phyloP scores from a whole-genome alignment of 805 yeast species.

The Suhomyces kilbournensis region DNA sequence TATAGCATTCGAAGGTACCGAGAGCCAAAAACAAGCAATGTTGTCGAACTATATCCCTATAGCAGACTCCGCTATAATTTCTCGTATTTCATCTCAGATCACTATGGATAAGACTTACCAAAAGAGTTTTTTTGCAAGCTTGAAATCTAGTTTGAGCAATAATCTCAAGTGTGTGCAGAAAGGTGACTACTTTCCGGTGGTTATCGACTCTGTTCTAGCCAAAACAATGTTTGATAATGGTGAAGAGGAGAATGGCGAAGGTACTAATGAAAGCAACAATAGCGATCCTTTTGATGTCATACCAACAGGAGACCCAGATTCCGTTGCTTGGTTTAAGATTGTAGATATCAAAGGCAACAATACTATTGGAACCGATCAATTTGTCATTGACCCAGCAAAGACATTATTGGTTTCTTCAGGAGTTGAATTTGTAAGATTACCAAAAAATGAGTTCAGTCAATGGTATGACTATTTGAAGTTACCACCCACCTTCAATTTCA shows the following conservation, averaged over 20 bases:
- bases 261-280: constrained; percentile 9
- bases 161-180: constrained; percentile 54
- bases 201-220: constrained; percentile 68
- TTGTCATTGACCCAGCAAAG: constrained; percentile 59
- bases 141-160: constrained; percentile 60
- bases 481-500: constrained; percentile 39
- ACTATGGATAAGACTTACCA: constrained; percentile 66
- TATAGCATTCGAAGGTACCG: constrained; percentile 5
- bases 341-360: constrained; percentile 45
- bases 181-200: constrained; percentile 75
- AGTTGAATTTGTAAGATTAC: constrained; percentile 38
- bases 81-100: constrained; percentile 65
- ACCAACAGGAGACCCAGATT: constrained; percentile 64
- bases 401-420: constrained; percentile 75
- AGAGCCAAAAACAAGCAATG: constrained; percentile 8
- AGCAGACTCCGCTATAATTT: constrained; percentile 63
- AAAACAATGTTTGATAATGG: constrained; percentile 44
- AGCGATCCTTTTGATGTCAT: constrained; percentile 36
- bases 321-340: constrained; percentile 83
- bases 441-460: constrained; percentile 31
- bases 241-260: constrained; percentile 24
- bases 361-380: constrained; percentile 34
- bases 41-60: constrained; percentile 36
- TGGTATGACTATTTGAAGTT: constrained; percentile 51
- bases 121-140: constrained; percentile 54